Evolutionary conservation across 352 stramenopile species (phyloP).

Genomic region (Pseudoperonospora humuli): DNA sequence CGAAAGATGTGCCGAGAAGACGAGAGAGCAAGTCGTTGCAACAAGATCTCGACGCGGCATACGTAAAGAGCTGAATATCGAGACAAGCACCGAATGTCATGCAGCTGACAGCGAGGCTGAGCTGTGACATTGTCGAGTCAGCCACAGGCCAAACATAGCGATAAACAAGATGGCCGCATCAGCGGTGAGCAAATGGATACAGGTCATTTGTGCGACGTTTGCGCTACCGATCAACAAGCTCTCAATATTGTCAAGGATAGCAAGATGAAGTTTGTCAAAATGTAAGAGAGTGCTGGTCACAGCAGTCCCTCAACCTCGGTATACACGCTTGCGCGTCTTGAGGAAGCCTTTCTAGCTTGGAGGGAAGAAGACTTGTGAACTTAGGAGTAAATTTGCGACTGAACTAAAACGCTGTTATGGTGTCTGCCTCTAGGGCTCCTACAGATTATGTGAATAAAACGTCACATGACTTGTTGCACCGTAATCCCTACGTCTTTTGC

Average conservation of each 20-base stretch:
- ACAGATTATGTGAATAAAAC: too few species aligned
- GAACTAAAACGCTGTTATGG: too few species aligned
- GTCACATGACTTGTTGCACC: too few species aligned
- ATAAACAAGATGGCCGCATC: not conserved
- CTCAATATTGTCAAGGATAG: not conserved
- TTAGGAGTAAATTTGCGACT: too few species aligned
- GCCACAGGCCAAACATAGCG: not conserved
- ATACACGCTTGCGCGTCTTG: too few species aligned
- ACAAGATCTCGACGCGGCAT: not conserved
- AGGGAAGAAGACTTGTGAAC: too few species aligned
- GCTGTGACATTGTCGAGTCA: not conserved
- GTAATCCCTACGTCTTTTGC: too few species aligned
- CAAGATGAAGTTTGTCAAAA: too few species aligned
- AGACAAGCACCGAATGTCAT: not conserved
- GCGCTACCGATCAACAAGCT: not conserved
- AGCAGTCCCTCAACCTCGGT: too few species aligned
- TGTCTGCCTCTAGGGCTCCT: too few species aligned
- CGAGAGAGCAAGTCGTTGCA: not conserved
- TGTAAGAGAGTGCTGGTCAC: too few species aligned
- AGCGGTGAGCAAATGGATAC: not conserved
- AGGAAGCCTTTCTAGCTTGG: too few species aligned
- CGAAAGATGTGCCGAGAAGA: not conserved
- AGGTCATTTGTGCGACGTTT: not conserved
- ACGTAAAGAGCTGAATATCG: not conserved
- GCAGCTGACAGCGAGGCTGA: not conserved